These are phyloP conservation scores for Termitomyces sp. DNA, from an alignment of 768 basidiomycete genomes.

Conservation along the genomic window DNA sequence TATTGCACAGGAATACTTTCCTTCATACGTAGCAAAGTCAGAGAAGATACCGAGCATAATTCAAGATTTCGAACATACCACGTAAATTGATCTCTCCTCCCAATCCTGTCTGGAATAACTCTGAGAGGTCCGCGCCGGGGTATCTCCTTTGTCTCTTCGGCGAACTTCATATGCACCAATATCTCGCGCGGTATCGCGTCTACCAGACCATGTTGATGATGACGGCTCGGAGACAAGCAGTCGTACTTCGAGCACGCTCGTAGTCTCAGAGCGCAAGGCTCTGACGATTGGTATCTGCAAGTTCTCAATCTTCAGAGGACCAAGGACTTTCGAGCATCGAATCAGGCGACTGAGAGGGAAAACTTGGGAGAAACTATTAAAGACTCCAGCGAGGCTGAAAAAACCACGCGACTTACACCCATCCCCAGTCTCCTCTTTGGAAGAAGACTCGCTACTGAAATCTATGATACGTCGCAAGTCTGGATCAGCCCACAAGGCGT, in stretches of 20 bases:
- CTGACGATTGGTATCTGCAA: constrained; percentile 49
- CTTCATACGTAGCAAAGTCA: constrained; percentile 28
- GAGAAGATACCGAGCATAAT: not conserved
- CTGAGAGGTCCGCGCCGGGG: constrained; percentile 16
- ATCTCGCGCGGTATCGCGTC: constrained; percentile 17
- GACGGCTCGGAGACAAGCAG: constrained; percentile 48
- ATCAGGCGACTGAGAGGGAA: constrained; percentile 55
- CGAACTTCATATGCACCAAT: constrained; percentile 64
- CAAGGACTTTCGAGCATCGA: constrained; percentile 29
- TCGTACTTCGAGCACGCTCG: constrained; percentile 49
- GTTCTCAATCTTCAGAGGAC: constrained; percentile 21
- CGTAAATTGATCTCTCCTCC: constrained; percentile 60
- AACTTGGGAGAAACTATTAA: constrained; percentile 33
- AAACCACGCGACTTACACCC: constrained; percentile 37
- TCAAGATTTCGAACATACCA: constrained; percentile 38
- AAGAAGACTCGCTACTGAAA: constrained; percentile 16
- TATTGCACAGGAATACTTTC: constrained; percentile 62
- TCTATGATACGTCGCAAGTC: constrained; percentile 49
- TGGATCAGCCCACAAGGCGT: constrained; percentile 59
- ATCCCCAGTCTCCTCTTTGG: constrained; percentile 10
- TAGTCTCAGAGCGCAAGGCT: constrained; percentile 47
- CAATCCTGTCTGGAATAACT: constrained; percentile 39
- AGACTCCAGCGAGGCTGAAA: not conserved
- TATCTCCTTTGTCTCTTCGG: constrained; percentile 37
- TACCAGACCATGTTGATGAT: constrained; percentile 27